These are phyloP conservation scores for Pyronema domesticum DNA, from an alignment of 495 filamentous ascomycete species.

Conservation along the genomic window DNA sequence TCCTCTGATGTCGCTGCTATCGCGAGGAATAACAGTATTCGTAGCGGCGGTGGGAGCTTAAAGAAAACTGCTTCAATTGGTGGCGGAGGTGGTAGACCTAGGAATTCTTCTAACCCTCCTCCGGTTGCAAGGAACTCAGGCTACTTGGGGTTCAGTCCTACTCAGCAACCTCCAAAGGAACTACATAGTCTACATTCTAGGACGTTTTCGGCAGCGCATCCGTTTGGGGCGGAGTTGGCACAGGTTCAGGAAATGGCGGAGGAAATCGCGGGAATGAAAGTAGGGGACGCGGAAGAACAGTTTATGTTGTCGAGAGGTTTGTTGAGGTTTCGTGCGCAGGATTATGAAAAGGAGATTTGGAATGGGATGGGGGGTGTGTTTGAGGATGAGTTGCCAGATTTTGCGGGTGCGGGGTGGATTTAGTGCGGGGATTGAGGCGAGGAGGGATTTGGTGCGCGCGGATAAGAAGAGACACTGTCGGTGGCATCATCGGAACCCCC, in stretches of 20 bases:
- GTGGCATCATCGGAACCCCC: too few relatives aligned
- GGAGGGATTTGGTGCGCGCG: neutral
- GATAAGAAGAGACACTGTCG: too few relatives aligned
- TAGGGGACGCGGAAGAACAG: slow-evolving; percentile 51
- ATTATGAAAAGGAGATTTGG: slow-evolving; percentile 71
- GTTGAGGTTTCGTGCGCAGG: slow-evolving; percentile 54
- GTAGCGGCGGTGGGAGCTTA: too few relatives aligned
- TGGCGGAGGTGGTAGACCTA: too few relatives aligned
- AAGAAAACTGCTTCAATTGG: too few relatives aligned
- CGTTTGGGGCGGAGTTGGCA: slow-evolving; percentile 57
- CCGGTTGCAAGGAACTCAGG: neutral
- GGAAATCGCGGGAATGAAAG: slow-evolving; percentile 37
- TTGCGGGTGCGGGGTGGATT: slow-evolving; percentile 23
- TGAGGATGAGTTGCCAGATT: slow-evolving; percentile 23
- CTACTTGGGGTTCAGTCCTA: neutral
- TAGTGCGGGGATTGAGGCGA: slow-evolving; percentile 3
- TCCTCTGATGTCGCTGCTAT: slow-evolving; percentile 30
- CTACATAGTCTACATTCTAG: neutral
- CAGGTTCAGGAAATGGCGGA: slow-evolving; percentile 69
- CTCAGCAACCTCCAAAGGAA: neutral
- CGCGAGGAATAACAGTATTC: too few relatives aligned
- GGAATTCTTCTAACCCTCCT: neutral
- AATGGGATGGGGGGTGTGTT: slow-evolving; percentile 29
- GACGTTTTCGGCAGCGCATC: slow-evolving; percentile 18
- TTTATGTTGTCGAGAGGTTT: slow-evolving; percentile 48